Base-by-base conservation (phyloP, 805 yeast genomes). In the Wickerhamomyces chambardii region DNA sequence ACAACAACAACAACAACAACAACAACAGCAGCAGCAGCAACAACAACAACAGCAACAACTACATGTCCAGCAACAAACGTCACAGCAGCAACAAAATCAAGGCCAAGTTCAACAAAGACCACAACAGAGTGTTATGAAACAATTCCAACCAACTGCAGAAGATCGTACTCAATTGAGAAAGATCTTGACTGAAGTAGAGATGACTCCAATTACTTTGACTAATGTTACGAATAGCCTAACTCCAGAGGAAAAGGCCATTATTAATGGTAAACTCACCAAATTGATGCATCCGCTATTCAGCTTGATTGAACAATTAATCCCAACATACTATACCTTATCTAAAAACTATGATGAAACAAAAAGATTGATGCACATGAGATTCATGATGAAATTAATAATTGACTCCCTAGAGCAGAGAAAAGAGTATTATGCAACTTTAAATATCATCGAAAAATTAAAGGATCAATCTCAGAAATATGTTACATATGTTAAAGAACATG, bases 251-350 rank as follows among this genome's bases (percentile, higher is more conserved):
- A 83, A 81, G 56, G 69, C 64, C 28, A 63, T 63, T 33, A 80
- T 80, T 17, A 63, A 72, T 30, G 73, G 76, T 16, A 66, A 73
- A 18, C 67, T 76, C 45, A 65, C 63, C 30, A 67, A 65, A 29
- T 63, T 73, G 22, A 65, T 83, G 24, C 53, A 60, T 24, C 46
- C 64, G 15, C 67, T 81, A 43, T 75, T 73, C 55, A 68, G 76
- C 27, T 70, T 79, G 42, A 80, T 82, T 15, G 94, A 85, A 51
- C 79, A 79, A 40, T 65, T 86, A 30, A 75, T 84, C 29, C 86
- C 94, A 27, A 78, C 83, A 50, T 84, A 84, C 48, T 86, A 73
- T 50, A 70, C 81, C 39, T 64, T 84, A 40, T 82, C 95, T 1
- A 76, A 79, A 46, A 83, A 82, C 53, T 70, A 68, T 33, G 84